A percentile compares a stretch with the other conserved stretches of the same genome.
These are phyloP conservation scores for Cyclocybe cylindracea DNA, from an alignment of 768 basidiomycete genomes.

Conservation along the genomic window DNA sequence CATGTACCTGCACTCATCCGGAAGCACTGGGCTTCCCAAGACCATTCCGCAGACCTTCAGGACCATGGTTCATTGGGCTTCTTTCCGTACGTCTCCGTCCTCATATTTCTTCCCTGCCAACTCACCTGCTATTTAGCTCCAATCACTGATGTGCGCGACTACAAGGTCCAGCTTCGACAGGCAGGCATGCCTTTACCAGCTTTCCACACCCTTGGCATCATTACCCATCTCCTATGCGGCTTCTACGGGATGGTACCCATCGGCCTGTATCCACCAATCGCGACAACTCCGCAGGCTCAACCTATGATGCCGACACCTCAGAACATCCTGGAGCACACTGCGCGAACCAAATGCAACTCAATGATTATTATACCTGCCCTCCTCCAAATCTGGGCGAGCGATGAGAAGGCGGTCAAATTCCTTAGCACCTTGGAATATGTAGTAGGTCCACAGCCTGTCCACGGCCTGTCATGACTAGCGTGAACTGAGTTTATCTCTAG, in stretches of 20 bases:
- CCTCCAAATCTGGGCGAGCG: slow-evolving; percentile 38
- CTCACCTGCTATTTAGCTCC: not conserved
- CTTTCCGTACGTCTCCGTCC: slow-evolving; percentile 29
- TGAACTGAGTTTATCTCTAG: slow-evolving; percentile 16
- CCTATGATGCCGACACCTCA: slow-evolving; percentile 35
- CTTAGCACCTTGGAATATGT: slow-evolving; percentile 23
- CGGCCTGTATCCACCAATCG: slow-evolving; percentile 17
- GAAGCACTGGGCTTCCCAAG: slow-evolving; percentile 49
- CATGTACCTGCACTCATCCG: slow-evolving; percentile 49
- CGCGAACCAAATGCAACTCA: slow-evolving; percentile 24
- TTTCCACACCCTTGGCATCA: slow-evolving; percentile 39
- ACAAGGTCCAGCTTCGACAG: slow-evolving; percentile 20
- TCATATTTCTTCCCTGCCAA: not conserved
- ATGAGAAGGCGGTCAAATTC: slow-evolving; percentile 22
- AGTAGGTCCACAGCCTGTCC: slow-evolving; percentile 10
- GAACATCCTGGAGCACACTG: slow-evolving; percentile 34
- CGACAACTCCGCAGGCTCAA: slow-evolving; percentile 28
- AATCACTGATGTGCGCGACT: slow-evolving; percentile 14
- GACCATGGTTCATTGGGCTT: slow-evolving; percentile 31
- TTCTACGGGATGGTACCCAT: slow-evolving; percentile 18
- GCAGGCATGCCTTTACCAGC: slow-evolving; percentile 34
- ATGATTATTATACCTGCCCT: slow-evolving; percentile 40
- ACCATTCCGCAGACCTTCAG: slow-evolving; percentile 36
- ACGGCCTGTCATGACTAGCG: not conserved
- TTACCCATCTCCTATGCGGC: slow-evolving; percentile 29